phyloP scores from a whole-genome alignment of 768 basidiomycete genomes.

The Tricholoma saponaceum region DNA sequence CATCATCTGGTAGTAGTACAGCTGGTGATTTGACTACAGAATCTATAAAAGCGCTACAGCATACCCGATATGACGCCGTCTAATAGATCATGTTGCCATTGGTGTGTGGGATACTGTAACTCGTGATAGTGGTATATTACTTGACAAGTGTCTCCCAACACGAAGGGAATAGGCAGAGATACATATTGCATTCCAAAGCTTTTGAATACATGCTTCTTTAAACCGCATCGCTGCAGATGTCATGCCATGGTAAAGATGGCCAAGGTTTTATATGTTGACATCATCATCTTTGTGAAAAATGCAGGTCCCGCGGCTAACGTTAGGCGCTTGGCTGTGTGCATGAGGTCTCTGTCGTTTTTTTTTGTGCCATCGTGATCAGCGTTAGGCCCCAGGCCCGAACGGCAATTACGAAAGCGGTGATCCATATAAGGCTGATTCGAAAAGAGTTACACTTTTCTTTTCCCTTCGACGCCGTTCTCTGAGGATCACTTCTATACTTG shows the following conservation, averaged over 20 bases:
- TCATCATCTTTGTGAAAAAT: neutral
- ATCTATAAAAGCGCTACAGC: neutral
- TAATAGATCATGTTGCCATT: neutral
- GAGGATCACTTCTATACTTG: neutral
- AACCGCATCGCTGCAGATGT: too few species aligned
- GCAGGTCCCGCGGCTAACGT: slow-evolving; percentile 4
- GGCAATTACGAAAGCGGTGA: slow-evolving; percentile 9
- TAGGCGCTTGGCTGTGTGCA: slow-evolving; percentile 11
- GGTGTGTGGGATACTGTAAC: too few species aligned
- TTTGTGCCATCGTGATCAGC: slow-evolving; percentile 10
- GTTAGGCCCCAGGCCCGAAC: neutral
- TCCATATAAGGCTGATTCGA: slow-evolving; percentile 11
- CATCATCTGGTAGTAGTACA: neutral
- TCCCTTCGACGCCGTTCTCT: neutral
- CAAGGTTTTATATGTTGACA: too few species aligned
- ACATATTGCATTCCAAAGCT: too few species aligned
- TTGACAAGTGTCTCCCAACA: too few species aligned
- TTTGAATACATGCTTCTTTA: too few species aligned
- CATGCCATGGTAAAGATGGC: too few species aligned
- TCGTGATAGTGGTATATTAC: too few species aligned
- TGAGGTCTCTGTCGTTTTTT: slow-evolving; percentile 4
- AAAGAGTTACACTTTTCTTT: neutral
- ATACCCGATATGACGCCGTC: neutral
- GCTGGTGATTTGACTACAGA: too few species aligned
- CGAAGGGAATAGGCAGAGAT: too few species aligned